Percentiles rank a stretch among this genome's conserved stretches.
These are phyloP conservation scores for Apium graveolens DNA, from an alignment of 129 eudicot species.

Conservation along the genomic window DNA sequence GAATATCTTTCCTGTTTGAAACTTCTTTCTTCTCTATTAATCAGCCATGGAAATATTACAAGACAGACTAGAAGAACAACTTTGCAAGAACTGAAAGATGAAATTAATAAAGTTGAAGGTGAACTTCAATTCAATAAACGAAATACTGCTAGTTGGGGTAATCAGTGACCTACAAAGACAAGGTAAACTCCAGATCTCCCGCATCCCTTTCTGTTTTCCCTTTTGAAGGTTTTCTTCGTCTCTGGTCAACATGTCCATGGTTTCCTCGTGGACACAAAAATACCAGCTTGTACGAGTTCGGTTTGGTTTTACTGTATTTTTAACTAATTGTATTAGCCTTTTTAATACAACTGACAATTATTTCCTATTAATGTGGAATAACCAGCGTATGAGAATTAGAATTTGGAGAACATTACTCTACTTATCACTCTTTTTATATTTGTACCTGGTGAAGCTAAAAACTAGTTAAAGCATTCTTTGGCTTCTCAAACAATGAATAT, in stretches of 20 bases:
- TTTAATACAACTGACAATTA: background rate
- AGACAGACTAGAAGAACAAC: constrained; percentile 16
- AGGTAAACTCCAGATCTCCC: background rate
- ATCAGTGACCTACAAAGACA: background rate
- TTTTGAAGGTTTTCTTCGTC: background rate
- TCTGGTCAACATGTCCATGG: background rate
- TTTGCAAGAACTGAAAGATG: constrained; percentile 39
- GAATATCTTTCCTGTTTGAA: constrained; percentile 68
- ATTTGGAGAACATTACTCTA: background rate
- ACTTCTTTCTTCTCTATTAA: constrained; percentile 31
- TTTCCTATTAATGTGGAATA: background rate
- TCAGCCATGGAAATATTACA: background rate
- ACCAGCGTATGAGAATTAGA: background rate
- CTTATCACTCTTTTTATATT: background rate
- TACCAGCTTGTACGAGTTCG: background rate
- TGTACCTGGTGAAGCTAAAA: background rate
- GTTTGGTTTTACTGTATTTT: background rate
- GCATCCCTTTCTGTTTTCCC: background rate
- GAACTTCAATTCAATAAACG: constrained; percentile 18
- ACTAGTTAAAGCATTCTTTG: background rate
- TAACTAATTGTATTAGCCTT: background rate
- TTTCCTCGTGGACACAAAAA: background rate
- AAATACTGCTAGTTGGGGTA: background rate
- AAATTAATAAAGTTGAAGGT: constrained; percentile 55
- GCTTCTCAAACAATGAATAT: background rate